phyloP scores from a whole-genome alignment of 1,284 basidiomycete genomes.

The Malassezia obtusa region DNA sequence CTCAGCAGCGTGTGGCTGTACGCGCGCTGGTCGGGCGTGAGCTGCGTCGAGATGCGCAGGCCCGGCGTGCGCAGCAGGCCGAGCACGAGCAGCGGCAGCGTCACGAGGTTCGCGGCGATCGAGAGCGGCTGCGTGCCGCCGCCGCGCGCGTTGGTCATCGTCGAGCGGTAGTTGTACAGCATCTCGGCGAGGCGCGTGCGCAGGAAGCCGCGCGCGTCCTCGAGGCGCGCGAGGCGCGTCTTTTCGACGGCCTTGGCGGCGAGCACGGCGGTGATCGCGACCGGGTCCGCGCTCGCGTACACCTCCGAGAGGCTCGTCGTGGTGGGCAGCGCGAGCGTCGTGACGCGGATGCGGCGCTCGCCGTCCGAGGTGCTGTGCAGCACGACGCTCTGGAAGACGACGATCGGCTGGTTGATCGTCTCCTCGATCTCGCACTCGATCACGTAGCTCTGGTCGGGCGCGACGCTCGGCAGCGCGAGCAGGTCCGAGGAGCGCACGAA shows the following conservation, averaged over 20 bases:
- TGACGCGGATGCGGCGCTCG: constrained; percentile 90
- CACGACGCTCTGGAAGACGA: constrained; percentile 91
- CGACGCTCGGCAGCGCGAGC: constrained; percentile 89
- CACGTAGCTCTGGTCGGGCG: constrained; percentile 89
- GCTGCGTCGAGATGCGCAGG: constrained; percentile 85
- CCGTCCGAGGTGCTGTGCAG: constrained; percentile 92
- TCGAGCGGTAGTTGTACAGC: constrained; percentile 82
- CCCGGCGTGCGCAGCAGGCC: constrained; percentile 92
- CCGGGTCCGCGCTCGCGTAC: constrained; percentile 87
- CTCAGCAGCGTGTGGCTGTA: constrained; percentile 89
- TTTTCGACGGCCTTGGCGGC: constrained; percentile 97
- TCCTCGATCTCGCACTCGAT: constrained; percentile 98
- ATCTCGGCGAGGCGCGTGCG: constrained; percentile 85
- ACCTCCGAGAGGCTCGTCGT: constrained; percentile 86
- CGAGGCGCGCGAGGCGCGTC: constrained; percentile 71
- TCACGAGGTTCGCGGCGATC: constrained; percentile 82
- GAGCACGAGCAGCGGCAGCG: constrained; percentile 78
- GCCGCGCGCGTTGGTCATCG: constrained; percentile 70
- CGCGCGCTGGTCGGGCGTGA: constrained; percentile 87
- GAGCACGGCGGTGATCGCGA: constrained; percentile 77
- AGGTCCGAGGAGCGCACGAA: constrained; percentile 97
- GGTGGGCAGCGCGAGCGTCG: constrained; percentile 84
- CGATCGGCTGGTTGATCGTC: constrained; percentile 78
- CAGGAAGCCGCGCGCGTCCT: constrained; percentile 84
- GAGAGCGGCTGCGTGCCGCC: constrained; percentile 87